Evolutionary conservation across 768 basidiomycete genomes (phyloP).

Genomic region (Lanmaoa rubissima): DNA sequence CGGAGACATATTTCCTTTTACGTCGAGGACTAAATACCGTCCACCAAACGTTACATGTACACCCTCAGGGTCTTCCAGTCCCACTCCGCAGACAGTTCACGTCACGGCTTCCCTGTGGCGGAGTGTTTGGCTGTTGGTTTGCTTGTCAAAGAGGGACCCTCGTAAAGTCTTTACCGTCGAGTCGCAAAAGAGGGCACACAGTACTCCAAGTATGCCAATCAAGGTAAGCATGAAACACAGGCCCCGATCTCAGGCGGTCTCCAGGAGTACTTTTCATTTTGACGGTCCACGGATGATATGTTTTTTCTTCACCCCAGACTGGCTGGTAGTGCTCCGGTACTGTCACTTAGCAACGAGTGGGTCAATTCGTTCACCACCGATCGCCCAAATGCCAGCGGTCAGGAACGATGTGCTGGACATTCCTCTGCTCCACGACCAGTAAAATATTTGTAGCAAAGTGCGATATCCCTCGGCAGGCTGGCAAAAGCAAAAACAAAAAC

Average conservation of each 20-base stretch:
- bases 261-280: not conserved
- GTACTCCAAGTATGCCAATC: not conserved
- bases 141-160: not conserved
- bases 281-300: too few species aligned
- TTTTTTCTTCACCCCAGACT: too few species aligned
- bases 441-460: not conserved
- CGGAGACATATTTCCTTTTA: conserved; percentile 4
- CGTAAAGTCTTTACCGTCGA: not conserved
- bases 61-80: not conserved
- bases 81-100: not conserved
- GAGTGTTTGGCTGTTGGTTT: not conserved
- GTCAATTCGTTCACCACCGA: not conserved
- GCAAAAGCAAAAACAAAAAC: too few species aligned
- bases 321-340: too few species aligned
- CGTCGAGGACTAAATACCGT: not conserved
- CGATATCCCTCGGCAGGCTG: not conserved
- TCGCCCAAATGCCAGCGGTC: not conserved
- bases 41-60: not conserved
- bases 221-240: conserved; percentile 3
- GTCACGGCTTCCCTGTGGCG: conserved; percentile 14
- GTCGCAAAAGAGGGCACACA: not conserved
- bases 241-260: conserved; percentile 7
- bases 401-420: not conserved
- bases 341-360: not conserved
- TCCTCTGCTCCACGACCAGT: too few species aligned